phyloP scores from a whole-genome alignment of 2,329 filamentous ascomycete genomes.

The Helicocarpus griseus region DNA sequence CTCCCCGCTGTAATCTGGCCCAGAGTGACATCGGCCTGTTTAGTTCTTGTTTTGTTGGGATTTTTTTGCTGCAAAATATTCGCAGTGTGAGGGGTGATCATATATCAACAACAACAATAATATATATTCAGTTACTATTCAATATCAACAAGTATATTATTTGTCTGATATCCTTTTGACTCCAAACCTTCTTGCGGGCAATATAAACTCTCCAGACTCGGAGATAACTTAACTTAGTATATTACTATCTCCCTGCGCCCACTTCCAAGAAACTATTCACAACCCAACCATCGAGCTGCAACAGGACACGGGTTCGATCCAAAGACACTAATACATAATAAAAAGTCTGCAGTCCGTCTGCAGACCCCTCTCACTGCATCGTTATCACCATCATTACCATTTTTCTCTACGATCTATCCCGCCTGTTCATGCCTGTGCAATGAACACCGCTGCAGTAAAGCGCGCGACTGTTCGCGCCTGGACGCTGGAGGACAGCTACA shows the following conservation, averaged over 20 bases:
- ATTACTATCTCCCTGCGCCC: neutral
- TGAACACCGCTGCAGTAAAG: conserved; percentile 30
- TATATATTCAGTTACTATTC: too few species aligned
- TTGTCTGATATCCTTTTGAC: neutral
- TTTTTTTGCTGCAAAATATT: neutral
- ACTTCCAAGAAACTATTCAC: neutral
- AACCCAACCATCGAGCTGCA: neutral
- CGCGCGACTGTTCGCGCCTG: conserved; percentile 30
- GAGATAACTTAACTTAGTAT: neutral
- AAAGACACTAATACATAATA: neutral
- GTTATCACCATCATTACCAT: neutral
- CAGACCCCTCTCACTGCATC: neutral
- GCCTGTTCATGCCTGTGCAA: conserved; percentile 20
- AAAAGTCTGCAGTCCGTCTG: neutral
- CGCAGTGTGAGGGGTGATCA: too few species aligned
- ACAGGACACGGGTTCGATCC: too few species aligned
- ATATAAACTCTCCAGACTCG: too few species aligned
- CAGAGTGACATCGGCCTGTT: neutral
- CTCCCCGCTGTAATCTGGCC: neutral
- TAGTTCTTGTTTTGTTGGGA: neutral
- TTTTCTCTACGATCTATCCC: neutral
- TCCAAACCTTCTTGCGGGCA: too few species aligned
- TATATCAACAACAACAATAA: too few species aligned
- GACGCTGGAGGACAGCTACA: conserved; percentile 29
- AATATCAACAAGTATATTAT: too few species aligned